Percentiles rank a stretch among this genome's conserved stretches.
These are phyloP conservation scores for Exophiala alcalophila DNA, from an alignment of 2,329 filamentous ascomycete species.

Conservation along the genomic window DNA sequence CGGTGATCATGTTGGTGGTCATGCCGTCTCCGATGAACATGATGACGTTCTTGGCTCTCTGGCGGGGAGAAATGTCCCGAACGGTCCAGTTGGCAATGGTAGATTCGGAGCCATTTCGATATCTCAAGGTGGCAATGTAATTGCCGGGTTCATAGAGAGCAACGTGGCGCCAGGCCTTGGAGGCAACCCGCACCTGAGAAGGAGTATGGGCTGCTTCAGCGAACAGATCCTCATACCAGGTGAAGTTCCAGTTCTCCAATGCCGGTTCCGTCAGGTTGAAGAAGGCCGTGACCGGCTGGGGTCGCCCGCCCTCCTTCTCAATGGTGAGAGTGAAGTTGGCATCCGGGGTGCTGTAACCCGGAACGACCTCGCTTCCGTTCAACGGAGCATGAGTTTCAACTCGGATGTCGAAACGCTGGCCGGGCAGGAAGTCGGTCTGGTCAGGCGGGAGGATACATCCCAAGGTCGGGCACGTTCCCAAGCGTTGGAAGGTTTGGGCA, in stretches of 20 bases:
- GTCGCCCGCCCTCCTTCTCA: conserved; percentile 50
- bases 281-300: conserved; percentile 60
- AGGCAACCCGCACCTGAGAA: conserved; percentile 73
- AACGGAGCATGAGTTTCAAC: conserved; percentile 77
- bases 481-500: conserved; percentile 55
- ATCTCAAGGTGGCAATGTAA: conserved; percentile 72
- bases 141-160: conserved; percentile 74
- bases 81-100: conserved; percentile 77
- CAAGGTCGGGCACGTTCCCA: conserved; percentile 55
- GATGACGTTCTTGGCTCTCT: conserved; percentile 80
- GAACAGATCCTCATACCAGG: conserved; percentile 81
- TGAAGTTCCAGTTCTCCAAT: conserved; percentile 77
- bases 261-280: conserved; percentile 68
- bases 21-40: conserved; percentile 74
- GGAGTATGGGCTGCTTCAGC: conserved; percentile 67
- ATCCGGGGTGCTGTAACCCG: conserved; percentile 66
- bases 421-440: conserved; percentile 75
- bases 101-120: conserved; percentile 64
- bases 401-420: conserved; percentile 79
- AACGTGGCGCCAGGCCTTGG: conserved; percentile 73
- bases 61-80: conserved; percentile 64
- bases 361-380: conserved; percentile 77
- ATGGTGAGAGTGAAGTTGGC: conserved; percentile 74
- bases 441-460: conserved; percentile 59
- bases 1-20: conserved; percentile 49